Evolutionary conservation across 352 stramenopile species (phyloP).

Genomic region (Globisporangium iwayamae): DNA sequence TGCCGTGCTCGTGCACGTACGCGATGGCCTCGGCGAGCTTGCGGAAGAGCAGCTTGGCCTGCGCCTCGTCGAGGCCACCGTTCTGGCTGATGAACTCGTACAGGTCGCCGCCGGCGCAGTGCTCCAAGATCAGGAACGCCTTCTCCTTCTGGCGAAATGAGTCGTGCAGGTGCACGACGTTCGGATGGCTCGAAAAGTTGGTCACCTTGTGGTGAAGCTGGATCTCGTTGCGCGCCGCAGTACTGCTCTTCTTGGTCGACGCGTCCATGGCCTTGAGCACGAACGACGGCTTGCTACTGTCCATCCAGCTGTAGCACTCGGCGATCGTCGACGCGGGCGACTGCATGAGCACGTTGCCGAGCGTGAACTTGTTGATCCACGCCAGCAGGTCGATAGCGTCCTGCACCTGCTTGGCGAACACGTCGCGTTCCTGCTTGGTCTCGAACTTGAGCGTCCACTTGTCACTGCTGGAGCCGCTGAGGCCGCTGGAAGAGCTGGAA

Average conservation of each 20-base stretch:
- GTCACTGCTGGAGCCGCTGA: constrained; percentile 22
- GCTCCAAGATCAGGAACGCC: constrained; percentile 60
- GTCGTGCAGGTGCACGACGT: constrained; percentile 63
- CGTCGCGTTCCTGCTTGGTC: constrained; percentile 64
- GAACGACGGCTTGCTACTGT: constrained; percentile 48
- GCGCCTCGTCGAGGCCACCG: constrained; percentile 42
- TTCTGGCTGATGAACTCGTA: constrained; percentile 58
- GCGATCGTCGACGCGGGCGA: constrained; percentile 50
- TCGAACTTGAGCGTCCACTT: constrained; percentile 75
- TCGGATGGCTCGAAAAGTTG: constrained; percentile 64
- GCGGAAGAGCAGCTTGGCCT: constrained; percentile 48
- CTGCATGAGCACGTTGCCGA: constrained; percentile 53
- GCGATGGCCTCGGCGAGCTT: constrained; percentile 46
- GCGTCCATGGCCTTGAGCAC: constrained; percentile 63
- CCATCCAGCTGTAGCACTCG: constrained; percentile 65
- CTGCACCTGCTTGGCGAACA: constrained; percentile 60
- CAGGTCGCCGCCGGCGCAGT: constrained; percentile 58
- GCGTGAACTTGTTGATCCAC: constrained; percentile 72
- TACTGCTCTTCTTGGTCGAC: constrained; percentile 42
- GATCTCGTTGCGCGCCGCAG: constrained; percentile 57
- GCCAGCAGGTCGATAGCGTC: constrained; percentile 57
- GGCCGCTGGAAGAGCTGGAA: constrained; percentile 6
- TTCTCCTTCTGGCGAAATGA: constrained; percentile 61
- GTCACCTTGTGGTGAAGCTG: constrained; percentile 61
- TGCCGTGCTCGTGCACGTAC: constrained; percentile 51